Conservation (phyloP, 768 basidiomycete genomes). For the Tremella mesenterica region DNA sequence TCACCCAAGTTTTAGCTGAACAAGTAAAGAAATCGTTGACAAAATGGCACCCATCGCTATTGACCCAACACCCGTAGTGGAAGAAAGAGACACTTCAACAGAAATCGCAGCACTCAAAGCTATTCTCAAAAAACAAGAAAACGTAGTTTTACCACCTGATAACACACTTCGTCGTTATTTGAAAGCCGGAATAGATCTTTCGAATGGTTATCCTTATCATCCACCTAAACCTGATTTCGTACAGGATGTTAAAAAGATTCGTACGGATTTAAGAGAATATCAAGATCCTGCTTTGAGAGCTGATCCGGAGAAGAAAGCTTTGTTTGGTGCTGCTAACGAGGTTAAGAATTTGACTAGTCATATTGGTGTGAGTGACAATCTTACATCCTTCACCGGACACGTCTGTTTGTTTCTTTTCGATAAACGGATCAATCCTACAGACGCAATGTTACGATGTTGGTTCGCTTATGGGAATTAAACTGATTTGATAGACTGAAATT, state of each 20-base stretch:
- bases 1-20: not conserved
- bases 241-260: constrained; percentile 29
- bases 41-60: constrained; percentile 33
- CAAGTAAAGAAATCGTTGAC: not conserved
- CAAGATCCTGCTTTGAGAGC: constrained; percentile 61
- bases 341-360: constrained; percentile 61
- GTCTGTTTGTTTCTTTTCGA: not conserved
- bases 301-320: constrained; percentile 59
- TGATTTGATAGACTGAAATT: constrained; percentile 55
- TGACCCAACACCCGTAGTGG: constrained; percentile 6
- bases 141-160: constrained; percentile 19
- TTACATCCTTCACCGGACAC: not conserved
- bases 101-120: constrained; percentile 9
- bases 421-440: not conserved
- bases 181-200: constrained; percentile 33
- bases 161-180: constrained; percentile 26
- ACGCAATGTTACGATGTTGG: not conserved
- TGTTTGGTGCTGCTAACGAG: constrained; percentile 59
- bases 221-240: constrained; percentile 32
- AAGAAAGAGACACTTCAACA: constrained; percentile 4
- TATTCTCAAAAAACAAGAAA: constrained; percentile 1
- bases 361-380: constrained; percentile 48
- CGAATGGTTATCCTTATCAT: constrained; percentile 33
- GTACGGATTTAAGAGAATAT: constrained; percentile 25
- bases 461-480: too few relatives aligned